A percentile compares a stretch with the other conserved stretches of the same genome.
Evolutionary conservation across 2,329 filamentous ascomycete species (phyloP).

Genomic region (Salinomyces thailandicus): DNA sequence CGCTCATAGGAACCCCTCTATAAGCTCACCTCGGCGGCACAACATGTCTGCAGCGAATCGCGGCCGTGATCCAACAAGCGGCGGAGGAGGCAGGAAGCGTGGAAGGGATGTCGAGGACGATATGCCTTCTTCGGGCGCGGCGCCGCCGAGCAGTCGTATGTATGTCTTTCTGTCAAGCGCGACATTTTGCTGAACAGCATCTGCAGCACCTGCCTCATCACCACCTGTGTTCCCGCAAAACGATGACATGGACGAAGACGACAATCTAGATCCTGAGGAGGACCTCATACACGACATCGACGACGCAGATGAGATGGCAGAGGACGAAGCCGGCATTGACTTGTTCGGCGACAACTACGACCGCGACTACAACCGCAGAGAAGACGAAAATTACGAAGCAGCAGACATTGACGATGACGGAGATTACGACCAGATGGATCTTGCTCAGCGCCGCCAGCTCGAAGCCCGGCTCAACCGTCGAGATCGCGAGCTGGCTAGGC

Average conservation of each 20-base stretch:
- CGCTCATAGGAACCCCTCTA: too few relatives aligned
- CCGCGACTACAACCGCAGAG: conserved; percentile 45
- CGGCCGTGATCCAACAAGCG: conserved; percentile 45
- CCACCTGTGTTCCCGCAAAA: conserved; percentile 55
- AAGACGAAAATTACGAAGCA: conserved; percentile 54
- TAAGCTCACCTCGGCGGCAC: conserved; percentile 70
- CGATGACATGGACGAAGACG: conserved; percentile 56
- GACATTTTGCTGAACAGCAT: conserved; percentile 1
- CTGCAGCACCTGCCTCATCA: conserved; percentile 46
- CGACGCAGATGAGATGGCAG: conserved; percentile 57
- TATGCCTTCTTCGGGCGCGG: conserved; percentile 44
- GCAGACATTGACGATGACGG: conserved; percentile 67
- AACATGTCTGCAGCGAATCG: conserved; percentile 78
- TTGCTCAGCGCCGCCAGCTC: conserved; percentile 56
- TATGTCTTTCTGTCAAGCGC: conserved; percentile 13
- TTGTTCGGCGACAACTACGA: conserved; percentile 62
- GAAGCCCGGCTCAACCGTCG: conserved; percentile 64
- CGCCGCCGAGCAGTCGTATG: conserved; percentile 54
- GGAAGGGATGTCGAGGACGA: conserved; percentile 55
- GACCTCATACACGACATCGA: conserved; percentile 56
- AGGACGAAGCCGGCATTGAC: conserved; percentile 60
- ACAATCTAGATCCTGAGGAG: conserved; percentile 59
- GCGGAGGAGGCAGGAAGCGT: conserved; percentile 51
- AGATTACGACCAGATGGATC: conserved; percentile 60
- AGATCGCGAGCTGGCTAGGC: conserved; percentile 59